These are phyloP conservation scores for Avena insularis DNA, from an alignment of 176 grass and related monocot species.

Conservation along the genomic window DNA sequence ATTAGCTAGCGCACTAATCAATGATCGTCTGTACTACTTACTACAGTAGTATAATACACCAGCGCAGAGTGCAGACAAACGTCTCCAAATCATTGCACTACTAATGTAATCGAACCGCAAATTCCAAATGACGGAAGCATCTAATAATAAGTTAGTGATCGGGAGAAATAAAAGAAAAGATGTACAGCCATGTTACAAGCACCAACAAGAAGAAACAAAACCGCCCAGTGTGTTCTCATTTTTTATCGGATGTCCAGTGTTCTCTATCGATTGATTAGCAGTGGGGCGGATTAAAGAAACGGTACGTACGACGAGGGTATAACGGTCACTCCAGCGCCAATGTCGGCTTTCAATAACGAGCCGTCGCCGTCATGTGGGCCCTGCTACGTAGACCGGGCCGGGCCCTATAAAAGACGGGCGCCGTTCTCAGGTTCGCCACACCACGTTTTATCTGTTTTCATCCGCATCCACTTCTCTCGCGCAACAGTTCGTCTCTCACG, in stretches of 20 bases:
- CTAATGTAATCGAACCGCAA: conserved; percentile 3
- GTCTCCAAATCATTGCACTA: conserved; percentile 44
- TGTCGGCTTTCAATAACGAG: conserved; percentile 31
- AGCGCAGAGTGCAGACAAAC: conserved; percentile 15
- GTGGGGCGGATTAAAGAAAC: background rate
- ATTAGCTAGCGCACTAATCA: conserved; percentile 43
- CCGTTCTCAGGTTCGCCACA: background rate
- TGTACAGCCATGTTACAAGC: background rate
- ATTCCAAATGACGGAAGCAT: conserved; percentile 18
- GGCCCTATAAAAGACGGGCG: conserved; percentile 42
- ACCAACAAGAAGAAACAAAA: background rate
- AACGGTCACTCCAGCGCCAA: conserved; percentile 27
- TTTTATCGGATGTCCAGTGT: background rate
- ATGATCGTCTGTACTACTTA: background rate
- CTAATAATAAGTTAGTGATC: background rate
- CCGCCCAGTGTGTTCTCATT: background rate
- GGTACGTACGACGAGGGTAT: background rate
- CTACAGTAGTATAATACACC: background rate
- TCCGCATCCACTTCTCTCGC: background rate
- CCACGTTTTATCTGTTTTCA: background rate
- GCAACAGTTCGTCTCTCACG: background rate
- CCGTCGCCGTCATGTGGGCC: conserved; percentile 23
- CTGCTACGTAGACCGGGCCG: background rate
- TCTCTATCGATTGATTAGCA: background rate
- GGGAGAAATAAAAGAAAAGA: background rate